Base-by-base conservation (phyloP, 352 stramenopile genomes). In the Pythium aristosporum region DNA sequence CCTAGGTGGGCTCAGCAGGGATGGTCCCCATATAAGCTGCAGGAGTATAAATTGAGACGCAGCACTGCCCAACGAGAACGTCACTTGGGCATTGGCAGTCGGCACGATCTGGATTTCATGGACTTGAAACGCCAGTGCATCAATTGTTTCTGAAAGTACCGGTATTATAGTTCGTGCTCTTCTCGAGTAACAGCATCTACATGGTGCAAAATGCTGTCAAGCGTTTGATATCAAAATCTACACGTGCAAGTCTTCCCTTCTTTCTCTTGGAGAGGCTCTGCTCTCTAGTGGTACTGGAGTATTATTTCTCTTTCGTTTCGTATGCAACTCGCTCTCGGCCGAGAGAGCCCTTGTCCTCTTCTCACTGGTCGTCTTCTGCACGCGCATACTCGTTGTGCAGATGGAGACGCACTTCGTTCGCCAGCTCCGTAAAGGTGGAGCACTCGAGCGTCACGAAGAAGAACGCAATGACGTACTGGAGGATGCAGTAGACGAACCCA, bases 361-460 rank as follows among this genome's bases (percentile, higher is more conserved):
- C 13, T 41, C 12, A 44, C 7, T 37, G n/a, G 11, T 25, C 51
- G 36, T 58, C 37, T 36, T 16, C 42, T 9, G 30, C n/a, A 2
- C 58, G 58, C 36, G 55, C 55, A 20, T 72, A 58, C 55, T 68
- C 55, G 13, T n/a, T 71, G 46, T 90, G 65, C 21, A 85, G 62
- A 34, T 90, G 80, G 20, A 93, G 69, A 15, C 83, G 75, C 57
- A 86, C 77, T 63, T 93, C 69, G 69, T 85, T 91, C 32, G 68
- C 67, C 12, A 93, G 64, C 67, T 93, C 82, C 16, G 79, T 91
- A 69, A 93, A 93, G 41, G 79, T 82, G 52, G 85, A 91, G 67
- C 80, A 89, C 72, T 93, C 85, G 47, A 91, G 80, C 42, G 85
- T 91, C 43, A 91, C 68, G 54, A 91, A 83, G 69, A 85, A 93